phyloP scores from a whole-genome alignment of 768 basidiomycete genomes.

The Tulasnella sp. region DNA sequence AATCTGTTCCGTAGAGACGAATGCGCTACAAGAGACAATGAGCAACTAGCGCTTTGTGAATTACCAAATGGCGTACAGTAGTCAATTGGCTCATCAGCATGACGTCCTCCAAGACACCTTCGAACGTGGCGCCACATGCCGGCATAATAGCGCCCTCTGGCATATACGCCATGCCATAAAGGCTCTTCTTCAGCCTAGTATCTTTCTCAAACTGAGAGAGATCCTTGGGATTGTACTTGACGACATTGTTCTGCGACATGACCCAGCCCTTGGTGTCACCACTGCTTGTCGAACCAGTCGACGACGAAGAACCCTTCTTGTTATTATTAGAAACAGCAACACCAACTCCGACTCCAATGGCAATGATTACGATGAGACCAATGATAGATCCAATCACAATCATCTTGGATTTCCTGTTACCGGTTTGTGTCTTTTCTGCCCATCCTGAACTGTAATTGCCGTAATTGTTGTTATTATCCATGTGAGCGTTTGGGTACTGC shows the following conservation, averaged over 20 bases:
- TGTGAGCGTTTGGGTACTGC: neutral
- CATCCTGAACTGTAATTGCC: slow-evolving; percentile 1
- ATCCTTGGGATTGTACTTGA: slow-evolving; percentile 40
- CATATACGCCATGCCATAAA: slow-evolving; percentile 84
- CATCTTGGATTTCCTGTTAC: slow-evolving; percentile 7
- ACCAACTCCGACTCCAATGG: slow-evolving; percentile 49
- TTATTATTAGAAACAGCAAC: slow-evolving; percentile 48
- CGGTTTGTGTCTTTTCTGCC: slow-evolving; percentile 2
- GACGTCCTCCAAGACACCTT: slow-evolving; percentile 23
- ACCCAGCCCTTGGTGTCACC: slow-evolving; percentile 21
- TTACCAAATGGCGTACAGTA: slow-evolving; percentile 26
- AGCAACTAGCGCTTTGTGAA: slow-evolving; percentile 5
- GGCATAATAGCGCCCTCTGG: slow-evolving; percentile 62
- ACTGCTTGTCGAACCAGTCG: slow-evolving; percentile 25
- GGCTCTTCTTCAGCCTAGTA: slow-evolving; percentile 49
- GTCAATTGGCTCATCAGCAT: slow-evolving; percentile 76
- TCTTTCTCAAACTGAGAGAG: slow-evolving; percentile 69
- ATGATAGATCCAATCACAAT: slow-evolving; percentile 21
- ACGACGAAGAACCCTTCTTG: slow-evolving; percentile 26
- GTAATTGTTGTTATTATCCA: neutral
- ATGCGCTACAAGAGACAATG: slow-evolving; percentile 33
- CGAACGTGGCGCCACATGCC: slow-evolving; percentile 43
- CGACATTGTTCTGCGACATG: slow-evolving; percentile 24
- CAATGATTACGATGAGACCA: slow-evolving; percentile 38
- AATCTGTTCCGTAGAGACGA: slow-evolving; percentile 79